These are phyloP conservation scores for Yamadazyma sp. DNA, from an alignment of 805 yeast species.

Conservation along the genomic window DNA sequence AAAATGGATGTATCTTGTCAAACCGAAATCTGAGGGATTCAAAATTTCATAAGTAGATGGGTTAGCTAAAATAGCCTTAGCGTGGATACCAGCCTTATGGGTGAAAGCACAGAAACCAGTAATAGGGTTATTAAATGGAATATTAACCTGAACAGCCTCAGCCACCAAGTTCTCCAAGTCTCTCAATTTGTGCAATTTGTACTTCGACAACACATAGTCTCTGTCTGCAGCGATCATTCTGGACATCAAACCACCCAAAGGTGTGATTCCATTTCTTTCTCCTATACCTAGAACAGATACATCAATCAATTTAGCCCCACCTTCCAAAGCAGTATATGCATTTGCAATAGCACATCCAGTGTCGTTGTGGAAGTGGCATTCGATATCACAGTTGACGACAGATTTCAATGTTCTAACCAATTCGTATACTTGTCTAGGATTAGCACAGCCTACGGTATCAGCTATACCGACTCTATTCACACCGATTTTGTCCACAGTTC, in stretches of 20 bases:
- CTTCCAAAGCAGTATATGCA: conserved; percentile 63
- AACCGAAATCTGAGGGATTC: conserved; percentile 58
- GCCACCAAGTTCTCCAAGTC: conserved; percentile 60
- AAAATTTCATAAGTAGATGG: conserved; percentile 64
- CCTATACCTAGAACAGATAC: conserved; percentile 62
- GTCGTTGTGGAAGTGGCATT: conserved; percentile 63
- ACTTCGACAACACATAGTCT: conserved; percentile 57
- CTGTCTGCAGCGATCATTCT: conserved; percentile 63
- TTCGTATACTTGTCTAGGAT: conserved; percentile 63
- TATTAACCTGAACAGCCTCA: conserved; percentile 57
- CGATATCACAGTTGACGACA: conserved; percentile 58
- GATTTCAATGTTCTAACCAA: conserved; percentile 57
- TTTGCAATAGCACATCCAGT: conserved; percentile 66
- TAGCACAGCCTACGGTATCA: conserved; percentile 64
- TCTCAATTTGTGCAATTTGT: conserved; percentile 54
- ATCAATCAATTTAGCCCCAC: conserved; percentile 59
- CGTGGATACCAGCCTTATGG: conserved; percentile 64
- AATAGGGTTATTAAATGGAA: conserved; percentile 62
- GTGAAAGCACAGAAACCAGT: conserved; percentile 67
- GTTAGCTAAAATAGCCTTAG: conserved; percentile 61
- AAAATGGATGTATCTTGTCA: conserved; percentile 60
- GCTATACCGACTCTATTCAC: conserved; percentile 65
- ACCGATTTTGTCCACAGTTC: conserved; percentile 61
- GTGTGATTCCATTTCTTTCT: conserved; percentile 63
- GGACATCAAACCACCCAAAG: conserved; percentile 62